Base-by-base conservation (phyloP, 2,329 filamentous ascomycete species). In the Cercospora citrullina region DNA sequence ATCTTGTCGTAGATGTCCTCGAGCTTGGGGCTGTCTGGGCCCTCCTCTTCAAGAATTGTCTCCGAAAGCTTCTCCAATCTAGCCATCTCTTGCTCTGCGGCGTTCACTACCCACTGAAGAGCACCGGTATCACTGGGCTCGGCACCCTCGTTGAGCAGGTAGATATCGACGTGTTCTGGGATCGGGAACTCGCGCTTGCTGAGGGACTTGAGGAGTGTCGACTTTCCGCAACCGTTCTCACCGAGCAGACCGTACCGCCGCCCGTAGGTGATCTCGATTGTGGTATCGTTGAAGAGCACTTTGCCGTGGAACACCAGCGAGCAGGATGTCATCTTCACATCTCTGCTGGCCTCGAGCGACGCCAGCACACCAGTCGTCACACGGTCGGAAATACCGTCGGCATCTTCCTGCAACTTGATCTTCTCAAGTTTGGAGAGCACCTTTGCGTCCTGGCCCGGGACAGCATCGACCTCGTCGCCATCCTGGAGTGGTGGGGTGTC, bases 221-320 rank as follows among this genome's bases (percentile, higher is more conserved):
- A 96, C 87, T 99, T 99, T 81, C 95, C 95, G 82, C 95, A 99
- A 73, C 95, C 95, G 90, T 99, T 99, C 87, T 99, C 95, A 78
- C 95, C 95, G 72, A 99, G 85, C 67, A 99, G 86, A 80, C 95
- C 95, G 80, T 99, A 99, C 77, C 95, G 89, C 77, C 94, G 91
- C 73, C 91, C 93, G 80, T 93, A 95, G 80, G 91, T 94, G 77
- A 99, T 87, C 83, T 99, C 96, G 80, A 99, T 86, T 61, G 90
- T 96, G 72, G 92, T 92, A 82, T 99, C 95, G 79, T 90, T 94
- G 83, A 99, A 92, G 69, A 99, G 89, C 74, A 98, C 95, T 76
- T 91, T 93, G 77, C 96, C 95, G 87, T 99, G 96, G 89, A 99
- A 99, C 72, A 97, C 94, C 75, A 99, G 86, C 72, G 91, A 96